Base-by-base conservation (phyloP, 176 grass and related monocot species). In the Tillandsia leiboldiana region DNA sequence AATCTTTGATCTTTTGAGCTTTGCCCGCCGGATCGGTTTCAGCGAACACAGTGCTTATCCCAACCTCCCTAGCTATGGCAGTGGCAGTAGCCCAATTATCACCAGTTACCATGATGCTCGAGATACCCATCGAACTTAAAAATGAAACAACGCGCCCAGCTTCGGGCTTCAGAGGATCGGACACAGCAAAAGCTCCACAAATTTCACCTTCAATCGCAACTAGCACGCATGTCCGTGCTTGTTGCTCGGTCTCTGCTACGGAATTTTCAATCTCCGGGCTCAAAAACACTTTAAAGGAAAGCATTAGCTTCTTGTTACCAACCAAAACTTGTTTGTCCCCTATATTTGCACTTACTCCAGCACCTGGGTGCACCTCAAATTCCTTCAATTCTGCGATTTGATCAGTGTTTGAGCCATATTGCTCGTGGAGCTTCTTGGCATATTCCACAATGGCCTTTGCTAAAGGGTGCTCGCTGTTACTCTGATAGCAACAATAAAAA, bases 61-160 rank as follows among this genome's bases (percentile, higher is more conserved):
- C 89, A 0, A 99, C 89, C 77, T 93, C 82, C 68, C 83, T 99
- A 28, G 94, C 89, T 78, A 99, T 99, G 7, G 89, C 83, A 83
- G 70, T 87, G 3, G 94, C 94, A 12, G 94, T 93, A 67, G 94
- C 89, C 89, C 84, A 90, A 54, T 99, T 99, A 76, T 99, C 94
- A 10, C 94, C 94, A 0, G 94, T 99, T 59, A 99, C 84, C 94
- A 99, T 93, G 70, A 99, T 93, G 63, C 94, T 90, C 10, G 82
- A 88, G 71, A 99, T 99, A 69, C 80, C 82, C 89, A 99, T 99
- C 64, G 90, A 87, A 51, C 50, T 74, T 28, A 99, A 78, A 64
- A 79, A 87, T 13, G 86, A 92, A 72, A 99, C 68, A 51, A 84
- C 89, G 69, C 29, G 82, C 24, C 80, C 82, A 13, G 94, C 94